Percentiles rank a stretch among this genome's conserved stretches.
Evolutionary conservation across 331 rosid genomes (phyloP).

Genomic region (Arachis monticola): DNA sequence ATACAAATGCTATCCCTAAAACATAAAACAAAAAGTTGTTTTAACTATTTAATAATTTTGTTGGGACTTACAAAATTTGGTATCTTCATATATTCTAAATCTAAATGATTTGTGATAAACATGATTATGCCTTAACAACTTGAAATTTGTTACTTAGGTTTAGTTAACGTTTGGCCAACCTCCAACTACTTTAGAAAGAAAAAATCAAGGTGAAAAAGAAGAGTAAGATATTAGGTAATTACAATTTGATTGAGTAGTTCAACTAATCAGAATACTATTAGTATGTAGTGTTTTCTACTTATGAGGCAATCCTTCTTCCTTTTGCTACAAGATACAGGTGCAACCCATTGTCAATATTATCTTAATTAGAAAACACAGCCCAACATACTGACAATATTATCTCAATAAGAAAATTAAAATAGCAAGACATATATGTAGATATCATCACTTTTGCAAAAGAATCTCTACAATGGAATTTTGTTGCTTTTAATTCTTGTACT

Average conservation of each 20-base stretch:
- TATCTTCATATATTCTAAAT: constrained; percentile 1
- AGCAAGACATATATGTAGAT: neutral
- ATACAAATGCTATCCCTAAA: neutral
- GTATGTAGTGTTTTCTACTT: constrained; percentile 35
- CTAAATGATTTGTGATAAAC: constrained; percentile 6
- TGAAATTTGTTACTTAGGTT: constrained; percentile 28
- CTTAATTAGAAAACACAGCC: constrained; percentile 10
- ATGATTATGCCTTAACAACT: constrained; percentile 4
- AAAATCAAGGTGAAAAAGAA: constrained; percentile 1
- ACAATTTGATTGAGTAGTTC: constrained; percentile 31
- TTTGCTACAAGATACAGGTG: constrained; percentile 40
- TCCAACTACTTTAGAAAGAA: constrained; percentile 42
- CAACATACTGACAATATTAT: no score
- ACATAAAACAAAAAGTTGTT: neutral
- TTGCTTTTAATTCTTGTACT: constrained; percentile 2
- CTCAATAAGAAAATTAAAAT: neutral
- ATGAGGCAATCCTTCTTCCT: constrained; percentile 33
- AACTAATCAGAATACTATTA: constrained; percentile 36
- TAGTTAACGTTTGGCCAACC: constrained; percentile 58
- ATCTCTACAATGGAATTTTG: neutral
- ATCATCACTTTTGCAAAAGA: no score
- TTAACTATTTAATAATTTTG: constrained; percentile 2
- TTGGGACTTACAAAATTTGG: constrained; percentile 14
- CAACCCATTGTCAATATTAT: constrained; percentile 11
- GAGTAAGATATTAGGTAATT: constrained; percentile 38